A percentile compares a stretch with the other conserved stretches of the same genome.
phyloP scores from a whole-genome alignment of 345 rosid genomes.

The Microcos paniculata region DNA sequence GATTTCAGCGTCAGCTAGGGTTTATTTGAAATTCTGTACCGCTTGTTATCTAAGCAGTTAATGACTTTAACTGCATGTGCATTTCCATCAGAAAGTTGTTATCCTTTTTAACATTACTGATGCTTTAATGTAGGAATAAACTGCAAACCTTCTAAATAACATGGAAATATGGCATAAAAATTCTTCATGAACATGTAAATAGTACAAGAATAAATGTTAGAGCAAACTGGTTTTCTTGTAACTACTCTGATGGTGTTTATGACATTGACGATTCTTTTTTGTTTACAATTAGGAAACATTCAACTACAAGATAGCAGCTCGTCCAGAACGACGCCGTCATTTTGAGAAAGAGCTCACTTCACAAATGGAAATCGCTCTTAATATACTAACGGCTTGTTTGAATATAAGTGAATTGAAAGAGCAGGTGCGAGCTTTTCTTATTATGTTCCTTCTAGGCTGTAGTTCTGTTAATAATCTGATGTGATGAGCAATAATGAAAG shows the following conservation, averaged over 20 bases:
- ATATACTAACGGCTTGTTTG: conserved; percentile 80
- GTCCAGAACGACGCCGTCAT: conserved; percentile 92
- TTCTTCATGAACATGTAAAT: conserved; percentile 11
- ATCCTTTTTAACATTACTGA: background rate
- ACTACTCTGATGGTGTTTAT: background rate
- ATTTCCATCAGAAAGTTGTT: background rate
- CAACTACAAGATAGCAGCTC: conserved; percentile 99
- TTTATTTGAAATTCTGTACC: background rate
- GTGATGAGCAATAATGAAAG: background rate
- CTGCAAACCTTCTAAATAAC: conserved; percentile 7
- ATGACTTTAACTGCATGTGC: background rate
- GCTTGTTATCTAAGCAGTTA: background rate
- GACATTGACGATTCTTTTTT: conserved; percentile 12
- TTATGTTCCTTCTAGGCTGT: conserved; percentile 11
- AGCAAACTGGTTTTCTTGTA: conserved; percentile 8
- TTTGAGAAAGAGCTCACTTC: conserved; percentile 88
- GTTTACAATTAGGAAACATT: conserved; percentile 65
- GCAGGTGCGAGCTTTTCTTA: conserved; percentile 56
- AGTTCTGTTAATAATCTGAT: background rate
- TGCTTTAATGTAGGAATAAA: background rate
- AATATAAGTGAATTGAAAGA: conserved; percentile 77
- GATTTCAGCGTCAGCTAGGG: background rate
- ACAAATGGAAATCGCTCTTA: conserved; percentile 81
- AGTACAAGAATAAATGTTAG: conserved; percentile 11
- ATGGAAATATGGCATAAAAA: background rate